Evolutionary conservation across 805 yeast species (phyloP).

Genomic region (Ogataea glucozyma): DNA sequence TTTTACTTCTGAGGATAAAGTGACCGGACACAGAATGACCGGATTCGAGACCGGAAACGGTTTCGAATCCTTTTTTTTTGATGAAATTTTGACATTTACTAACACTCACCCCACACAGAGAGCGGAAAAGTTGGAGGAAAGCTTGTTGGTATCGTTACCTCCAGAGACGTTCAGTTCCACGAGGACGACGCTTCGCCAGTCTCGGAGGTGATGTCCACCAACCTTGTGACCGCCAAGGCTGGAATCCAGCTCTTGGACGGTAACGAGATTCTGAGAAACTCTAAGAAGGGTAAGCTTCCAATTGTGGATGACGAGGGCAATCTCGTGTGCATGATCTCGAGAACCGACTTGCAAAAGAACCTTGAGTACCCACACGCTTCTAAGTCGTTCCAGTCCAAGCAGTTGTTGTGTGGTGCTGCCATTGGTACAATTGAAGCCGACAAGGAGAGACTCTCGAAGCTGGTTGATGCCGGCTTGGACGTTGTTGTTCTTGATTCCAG

Average conservation of each 20-base stretch:
- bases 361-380: conserved; percentile 92
- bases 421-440: conserved; percentile 93
- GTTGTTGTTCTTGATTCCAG: conserved; percentile 95
- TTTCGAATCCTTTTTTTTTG: too few species aligned
- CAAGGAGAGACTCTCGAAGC: conserved; percentile 75
- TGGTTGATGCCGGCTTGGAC: conserved; percentile 95
- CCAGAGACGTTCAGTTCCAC: conserved; percentile 95
- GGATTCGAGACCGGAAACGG: too few species aligned
- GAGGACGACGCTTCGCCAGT: conserved; percentile 66
- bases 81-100: too few species aligned
- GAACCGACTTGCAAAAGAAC: conserved; percentile 97
- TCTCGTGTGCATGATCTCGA: conserved; percentile 84
- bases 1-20: conserved; percentile 17
- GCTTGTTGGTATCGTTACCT: conserved; percentile 91
- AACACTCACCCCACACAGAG: too few species aligned
- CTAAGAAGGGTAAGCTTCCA: conserved; percentile 97
- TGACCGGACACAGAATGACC: too few species aligned
- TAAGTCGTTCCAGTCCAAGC: conserved; percentile 89
- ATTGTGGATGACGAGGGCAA: conserved; percentile 77
- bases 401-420: conserved; percentile 97
- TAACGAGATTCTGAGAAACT: conserved; percentile 83
- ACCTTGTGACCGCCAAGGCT: conserved; percentile 76
- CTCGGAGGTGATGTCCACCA: conserved; percentile 85
- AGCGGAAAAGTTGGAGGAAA: conserved; percentile 85
- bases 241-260: conserved; percentile 86